A percentile compares a stretch with the other conserved stretches of the same genome.
phyloP scores from a whole-genome alignment of 129 eudicot genomes.

The Flaveria bidentis region DNA sequence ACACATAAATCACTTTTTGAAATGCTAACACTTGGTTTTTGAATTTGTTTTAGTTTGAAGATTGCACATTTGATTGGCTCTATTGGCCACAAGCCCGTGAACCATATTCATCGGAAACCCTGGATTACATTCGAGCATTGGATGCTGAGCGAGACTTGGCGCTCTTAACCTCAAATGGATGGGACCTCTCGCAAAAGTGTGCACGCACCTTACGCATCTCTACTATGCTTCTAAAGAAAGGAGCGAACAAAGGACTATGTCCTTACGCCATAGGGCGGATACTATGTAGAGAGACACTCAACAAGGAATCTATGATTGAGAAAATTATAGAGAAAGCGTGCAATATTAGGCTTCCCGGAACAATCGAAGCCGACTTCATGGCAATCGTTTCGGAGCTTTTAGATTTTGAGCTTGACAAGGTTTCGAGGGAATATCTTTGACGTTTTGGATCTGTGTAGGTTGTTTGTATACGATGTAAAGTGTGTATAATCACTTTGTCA shows the following conservation, averaged over 20 bases:
- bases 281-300: slow-evolving; percentile 62
- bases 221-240: slow-evolving; percentile 71
- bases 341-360: slow-evolving; percentile 48
- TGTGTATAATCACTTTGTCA: slow-evolving; percentile 26
- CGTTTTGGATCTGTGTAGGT: slow-evolving; percentile 26
- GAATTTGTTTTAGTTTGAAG: slow-evolving; percentile 50
- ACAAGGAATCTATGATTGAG: slow-evolving; percentile 59
- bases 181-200: slow-evolving; percentile 51
- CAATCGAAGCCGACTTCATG: slow-evolving; percentile 55
- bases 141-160: slow-evolving; percentile 57
- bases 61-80: slow-evolving; percentile 73
- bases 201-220: slow-evolving; percentile 63
- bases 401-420: slow-evolving; percentile 48
- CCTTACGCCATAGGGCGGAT: slow-evolving; percentile 60
- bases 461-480: slow-evolving; percentile 27
- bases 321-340: slow-evolving; percentile 51
- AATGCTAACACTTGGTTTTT: no score
- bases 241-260: slow-evolving; percentile 51
- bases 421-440: slow-evolving; percentile 23
- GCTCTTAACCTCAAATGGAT: slow-evolving; percentile 53
- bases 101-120: slow-evolving; percentile 49
- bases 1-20: no score
- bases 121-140: slow-evolving; percentile 50
- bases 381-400: slow-evolving; percentile 47
- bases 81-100: slow-evolving; percentile 72